phyloP scores from a whole-genome alignment of 805 yeast genomes.

The Metschnikowia vanudenii region DNA sequence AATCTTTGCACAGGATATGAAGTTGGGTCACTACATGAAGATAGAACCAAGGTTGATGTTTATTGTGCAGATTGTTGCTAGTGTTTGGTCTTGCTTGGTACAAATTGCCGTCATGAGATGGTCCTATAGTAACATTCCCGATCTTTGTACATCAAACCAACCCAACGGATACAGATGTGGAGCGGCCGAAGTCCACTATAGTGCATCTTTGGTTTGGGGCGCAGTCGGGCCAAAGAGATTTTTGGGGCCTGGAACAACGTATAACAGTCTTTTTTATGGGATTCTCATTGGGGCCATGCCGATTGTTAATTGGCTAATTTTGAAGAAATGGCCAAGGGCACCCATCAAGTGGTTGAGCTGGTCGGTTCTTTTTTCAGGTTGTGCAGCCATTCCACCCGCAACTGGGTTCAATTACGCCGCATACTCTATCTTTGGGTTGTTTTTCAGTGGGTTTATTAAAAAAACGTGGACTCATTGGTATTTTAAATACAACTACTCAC shows the following conservation, averaged over 20 bases:
- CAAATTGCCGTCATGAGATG: conserved; percentile 26
- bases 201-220: conserved; percentile 40
- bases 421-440: conserved; percentile 8
- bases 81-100: conserved; percentile 23
- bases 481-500: conserved; percentile 11
- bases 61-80: conserved; percentile 20
- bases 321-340: conserved; percentile 7
- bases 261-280: conserved; percentile 16
- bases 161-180: conserved; percentile 22
- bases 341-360: conserved; percentile 10
- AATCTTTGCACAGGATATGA: conserved; percentile 19
- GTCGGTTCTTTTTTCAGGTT: conserved; percentile 8
- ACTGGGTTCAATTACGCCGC: conserved; percentile 12
- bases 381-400: conserved; percentile 10
- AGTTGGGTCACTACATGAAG: conserved; percentile 24
- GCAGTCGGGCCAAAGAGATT: conserved; percentile 25
- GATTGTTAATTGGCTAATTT: conserved; percentile 7
- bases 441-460: conserved; percentile 9
- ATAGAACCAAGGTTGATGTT: conserved; percentile 21
- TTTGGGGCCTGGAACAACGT: conserved; percentile 26
- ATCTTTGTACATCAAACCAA: conserved; percentile 18
- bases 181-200: conserved; percentile 20
- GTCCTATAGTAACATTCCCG: conserved; percentile 22
- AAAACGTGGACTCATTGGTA: conserved; percentile 9
- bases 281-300: conserved; percentile 14